A percentile compares a stretch with the other conserved stretches of the same genome.
Conservation (phyloP, 176 grass and related monocot species). For the Bonia amplexicaulis region DNA sequence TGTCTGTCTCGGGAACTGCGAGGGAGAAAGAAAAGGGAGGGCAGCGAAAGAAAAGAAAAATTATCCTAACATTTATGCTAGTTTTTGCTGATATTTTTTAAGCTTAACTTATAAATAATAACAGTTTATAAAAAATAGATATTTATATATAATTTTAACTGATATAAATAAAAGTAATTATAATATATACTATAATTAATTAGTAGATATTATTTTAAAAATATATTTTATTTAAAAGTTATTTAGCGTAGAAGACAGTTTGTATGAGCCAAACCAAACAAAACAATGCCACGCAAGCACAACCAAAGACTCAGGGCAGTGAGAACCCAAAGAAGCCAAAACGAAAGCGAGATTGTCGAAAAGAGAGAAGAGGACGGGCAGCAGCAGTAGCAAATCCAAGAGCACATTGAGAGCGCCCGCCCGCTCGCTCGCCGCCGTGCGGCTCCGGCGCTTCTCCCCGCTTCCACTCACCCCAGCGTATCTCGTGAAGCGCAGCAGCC, state of each 20-base stretch:
- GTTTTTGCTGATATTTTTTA: too few species aligned
- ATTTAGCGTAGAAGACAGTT: too few species aligned
- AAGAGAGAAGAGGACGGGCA: not conserved
- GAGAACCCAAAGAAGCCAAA: slow-evolving; percentile 24
- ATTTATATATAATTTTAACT: too few species aligned
- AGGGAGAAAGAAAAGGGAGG: not conserved
- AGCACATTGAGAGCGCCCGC: not conserved
- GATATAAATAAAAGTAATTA: too few species aligned
- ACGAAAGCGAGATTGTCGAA: slow-evolving; percentile 19
- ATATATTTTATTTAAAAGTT: too few species aligned
- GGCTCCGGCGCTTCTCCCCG: not conserved
- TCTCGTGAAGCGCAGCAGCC: not conserved
- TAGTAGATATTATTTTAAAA: too few species aligned
- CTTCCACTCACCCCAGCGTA: not conserved
- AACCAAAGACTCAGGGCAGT: not conserved
- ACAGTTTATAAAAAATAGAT: too few species aligned
- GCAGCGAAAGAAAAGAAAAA: not conserved
- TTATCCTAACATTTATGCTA: too few species aligned
- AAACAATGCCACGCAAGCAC: too few species aligned
- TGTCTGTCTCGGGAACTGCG: slow-evolving; percentile 45
- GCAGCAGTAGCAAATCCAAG: not conserved
- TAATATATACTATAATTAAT: too few species aligned
- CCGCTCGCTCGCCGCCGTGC: not conserved
- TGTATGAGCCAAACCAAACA: too few species aligned
- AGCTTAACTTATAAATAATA: too few species aligned